A percentile compares a stretch with the other conserved stretches of the same genome.
phyloP scores from a whole-genome alignment of 2,329 filamentous ascomycete genomes.

The Pseudocercospora ulei region DNA sequence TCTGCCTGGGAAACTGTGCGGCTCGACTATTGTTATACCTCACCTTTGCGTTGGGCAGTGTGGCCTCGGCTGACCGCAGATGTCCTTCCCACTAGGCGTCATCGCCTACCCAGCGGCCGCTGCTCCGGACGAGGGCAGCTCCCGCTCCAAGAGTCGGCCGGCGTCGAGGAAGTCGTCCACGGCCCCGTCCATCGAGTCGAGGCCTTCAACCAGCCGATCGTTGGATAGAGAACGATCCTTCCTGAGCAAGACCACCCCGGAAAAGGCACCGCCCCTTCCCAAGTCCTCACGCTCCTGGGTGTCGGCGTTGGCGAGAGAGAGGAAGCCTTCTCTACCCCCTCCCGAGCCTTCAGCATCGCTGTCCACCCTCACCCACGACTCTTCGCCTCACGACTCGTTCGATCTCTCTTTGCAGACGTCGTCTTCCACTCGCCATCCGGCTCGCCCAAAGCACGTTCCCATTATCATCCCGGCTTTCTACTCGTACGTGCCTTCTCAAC shows the following conservation, averaged over 20 bases:
- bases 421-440: slow-evolving; percentile 10
- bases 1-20: slow-evolving; percentile 12
- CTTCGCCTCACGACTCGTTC: slow-evolving; percentile 23
- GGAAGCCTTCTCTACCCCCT: slow-evolving; percentile 14
- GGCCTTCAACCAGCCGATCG: slow-evolving; percentile 13
- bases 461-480: slow-evolving; percentile 38
- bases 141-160: slow-evolving; percentile 10
- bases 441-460: slow-evolving; percentile 39
- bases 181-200: slow-evolving; percentile 13
- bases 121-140: slow-evolving; percentile 15
- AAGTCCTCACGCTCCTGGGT: slow-evolving; percentile 22
- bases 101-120: slow-evolving; percentile 22
- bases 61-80: slow-evolving; percentile 25
- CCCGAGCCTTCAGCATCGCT: slow-evolving; percentile 13
- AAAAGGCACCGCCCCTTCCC: slow-evolving; percentile 12
- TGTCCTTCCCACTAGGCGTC: slow-evolving; percentile 24
- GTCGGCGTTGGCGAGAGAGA: slow-evolving; percentile 16
- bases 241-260: slow-evolving; percentile 16
- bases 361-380: slow-evolving; percentile 12
- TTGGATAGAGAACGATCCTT: slow-evolving; percentile 14
- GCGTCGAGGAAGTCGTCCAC: slow-evolving; percentile 16
- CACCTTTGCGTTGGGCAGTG: slow-evolving; percentile 17
- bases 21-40: slow-evolving; percentile 17
- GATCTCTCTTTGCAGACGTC: slow-evolving; percentile 15
- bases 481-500: slow-evolving; percentile 20